These are phyloP conservation scores for Termitomyces sp. DNA, from an alignment of 768 basidiomycete genomes.

Conservation along the genomic window DNA sequence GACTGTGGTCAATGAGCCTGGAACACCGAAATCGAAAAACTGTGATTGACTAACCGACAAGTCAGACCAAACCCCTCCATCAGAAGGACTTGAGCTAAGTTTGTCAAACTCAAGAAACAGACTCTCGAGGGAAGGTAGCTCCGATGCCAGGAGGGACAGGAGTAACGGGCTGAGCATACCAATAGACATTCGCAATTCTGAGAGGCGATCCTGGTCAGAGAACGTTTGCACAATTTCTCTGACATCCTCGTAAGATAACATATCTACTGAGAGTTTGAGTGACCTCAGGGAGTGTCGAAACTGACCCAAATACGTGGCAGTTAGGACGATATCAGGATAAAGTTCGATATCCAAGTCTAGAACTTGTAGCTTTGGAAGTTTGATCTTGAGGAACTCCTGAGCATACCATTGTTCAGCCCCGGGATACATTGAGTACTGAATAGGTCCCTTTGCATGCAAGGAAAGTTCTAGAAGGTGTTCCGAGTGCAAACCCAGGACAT, in stretches of 20 bases:
- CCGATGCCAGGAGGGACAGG: conserved; percentile 3
- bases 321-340: neutral
- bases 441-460: conserved; percentile 6
- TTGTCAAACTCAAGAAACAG: conserved; percentile 2
- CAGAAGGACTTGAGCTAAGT: neutral
- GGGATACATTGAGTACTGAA: neutral
- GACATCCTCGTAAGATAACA: conserved; percentile 3
- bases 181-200: neutral
- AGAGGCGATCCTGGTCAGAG: neutral
- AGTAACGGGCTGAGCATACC: conserved; percentile 4
- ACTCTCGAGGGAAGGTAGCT: conserved; percentile 3
- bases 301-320: conserved; percentile 5
- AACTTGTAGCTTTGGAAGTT: neutral
- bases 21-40: neutral
- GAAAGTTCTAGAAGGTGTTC: conserved; percentile 12
- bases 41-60: neutral
- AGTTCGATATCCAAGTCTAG: conserved; percentile 6
- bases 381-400: conserved; percentile 1
- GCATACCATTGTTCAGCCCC: conserved; percentile 7
- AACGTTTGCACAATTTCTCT: neutral
- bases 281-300: conserved; percentile 1
- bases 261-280: conserved; percentile 1
- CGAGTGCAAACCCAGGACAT: conserved; percentile 18
- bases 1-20: neutral
- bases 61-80: neutral